A percentile compares a stretch with the other conserved stretches of the same genome.
These are phyloP conservation scores for Glaciozyma antarctica DNA, from an alignment of 768 basidiomycete species.

Conservation along the genomic window DNA sequence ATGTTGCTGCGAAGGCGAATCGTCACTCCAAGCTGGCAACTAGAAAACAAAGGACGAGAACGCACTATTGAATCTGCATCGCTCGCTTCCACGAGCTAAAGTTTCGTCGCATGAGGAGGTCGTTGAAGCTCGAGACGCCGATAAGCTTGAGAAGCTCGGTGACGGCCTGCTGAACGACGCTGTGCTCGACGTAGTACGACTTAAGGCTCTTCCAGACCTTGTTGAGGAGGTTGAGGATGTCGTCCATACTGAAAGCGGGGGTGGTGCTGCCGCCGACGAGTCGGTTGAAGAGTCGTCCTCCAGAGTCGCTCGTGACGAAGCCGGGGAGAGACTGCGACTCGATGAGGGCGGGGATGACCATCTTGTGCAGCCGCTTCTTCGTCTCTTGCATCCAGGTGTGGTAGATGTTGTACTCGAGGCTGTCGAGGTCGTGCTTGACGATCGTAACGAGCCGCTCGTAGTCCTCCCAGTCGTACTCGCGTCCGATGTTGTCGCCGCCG, in stretches of 20 bases:
- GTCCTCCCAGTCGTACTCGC: slow-evolving; percentile 91
- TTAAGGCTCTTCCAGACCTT: slow-evolving; percentile 97
- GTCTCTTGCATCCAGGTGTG: slow-evolving; percentile 99
- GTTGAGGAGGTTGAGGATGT: slow-evolving; percentile 89
- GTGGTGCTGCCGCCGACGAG: slow-evolving; percentile 72
- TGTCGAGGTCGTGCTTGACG: slow-evolving; percentile 97
- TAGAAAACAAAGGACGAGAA: not conserved
- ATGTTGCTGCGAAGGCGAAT: slow-evolving; percentile 28
- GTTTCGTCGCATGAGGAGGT: slow-evolving; percentile 93
- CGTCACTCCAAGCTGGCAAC: not conserved
- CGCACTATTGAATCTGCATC: slow-evolving; percentile 93
- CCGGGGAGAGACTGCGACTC: slow-evolving; percentile 96
- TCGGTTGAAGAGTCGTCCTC: slow-evolving; percentile 85
- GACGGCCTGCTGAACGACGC: slow-evolving; percentile 86
- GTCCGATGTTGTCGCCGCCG: slow-evolving; percentile 80
- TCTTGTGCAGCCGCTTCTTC: slow-evolving; percentile 89
- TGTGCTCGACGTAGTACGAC: slow-evolving; percentile 97
- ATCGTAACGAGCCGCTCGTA: slow-evolving; percentile 95
- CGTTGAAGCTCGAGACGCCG: slow-evolving; percentile 95
- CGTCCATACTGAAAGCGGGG: slow-evolving; percentile 96
- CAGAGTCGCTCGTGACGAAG: slow-evolving; percentile 90
- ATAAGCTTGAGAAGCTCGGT: slow-evolving; percentile 91
- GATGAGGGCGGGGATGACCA: slow-evolving; percentile 97
- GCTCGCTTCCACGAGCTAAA: slow-evolving; percentile 99
- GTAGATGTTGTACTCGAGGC: slow-evolving; percentile 97